Percentiles rank a stretch among this genome's conserved stretches.
phyloP scores from a whole-genome alignment of 257 asterid species.

The Agastache rugosa region DNA sequence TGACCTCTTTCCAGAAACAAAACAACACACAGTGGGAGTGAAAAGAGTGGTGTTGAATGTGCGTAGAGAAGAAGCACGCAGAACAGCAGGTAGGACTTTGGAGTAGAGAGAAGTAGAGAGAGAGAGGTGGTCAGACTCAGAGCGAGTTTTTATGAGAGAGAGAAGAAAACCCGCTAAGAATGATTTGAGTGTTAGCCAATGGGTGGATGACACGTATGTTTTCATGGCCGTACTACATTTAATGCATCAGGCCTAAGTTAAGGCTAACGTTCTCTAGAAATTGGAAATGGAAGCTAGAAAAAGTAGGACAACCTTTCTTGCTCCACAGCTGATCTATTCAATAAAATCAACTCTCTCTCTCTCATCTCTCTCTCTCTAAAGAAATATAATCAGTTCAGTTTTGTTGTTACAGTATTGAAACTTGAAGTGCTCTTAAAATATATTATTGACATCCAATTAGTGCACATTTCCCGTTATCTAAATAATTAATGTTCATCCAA shows the following conservation, averaged over 20 bases:
- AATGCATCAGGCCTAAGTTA: slow-evolving; percentile 23
- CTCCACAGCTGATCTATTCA: background rate
- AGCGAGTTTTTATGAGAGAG: slow-evolving; percentile 20
- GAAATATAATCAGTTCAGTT: background rate
- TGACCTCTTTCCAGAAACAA: slow-evolving; percentile 3
- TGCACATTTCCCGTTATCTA: background rate
- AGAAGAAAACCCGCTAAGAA: slow-evolving; percentile 39
- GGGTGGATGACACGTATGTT: slow-evolving; percentile 17
- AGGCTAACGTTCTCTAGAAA: slow-evolving; percentile 21
- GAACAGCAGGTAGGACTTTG: background rate
- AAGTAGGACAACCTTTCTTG: slow-evolving; percentile 9
- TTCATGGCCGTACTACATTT: slow-evolving; percentile 32
- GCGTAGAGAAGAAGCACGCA: background rate
- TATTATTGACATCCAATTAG: background rate
- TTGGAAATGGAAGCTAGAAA: slow-evolving; percentile 34
- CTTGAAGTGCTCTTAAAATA: background rate
- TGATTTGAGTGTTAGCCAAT: slow-evolving; percentile 49
- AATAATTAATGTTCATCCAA: background rate
- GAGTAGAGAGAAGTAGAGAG: background rate
- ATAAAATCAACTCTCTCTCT: background rate
- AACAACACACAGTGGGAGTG: slow-evolving; percentile 6
- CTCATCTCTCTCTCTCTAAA: background rate
- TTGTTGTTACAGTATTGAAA: background rate
- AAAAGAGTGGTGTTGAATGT: background rate
- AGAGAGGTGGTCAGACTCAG: background rate